Conservation (phyloP, 2,329 filamentous ascomycete species). For the Ilyonectria robusta region DNA sequence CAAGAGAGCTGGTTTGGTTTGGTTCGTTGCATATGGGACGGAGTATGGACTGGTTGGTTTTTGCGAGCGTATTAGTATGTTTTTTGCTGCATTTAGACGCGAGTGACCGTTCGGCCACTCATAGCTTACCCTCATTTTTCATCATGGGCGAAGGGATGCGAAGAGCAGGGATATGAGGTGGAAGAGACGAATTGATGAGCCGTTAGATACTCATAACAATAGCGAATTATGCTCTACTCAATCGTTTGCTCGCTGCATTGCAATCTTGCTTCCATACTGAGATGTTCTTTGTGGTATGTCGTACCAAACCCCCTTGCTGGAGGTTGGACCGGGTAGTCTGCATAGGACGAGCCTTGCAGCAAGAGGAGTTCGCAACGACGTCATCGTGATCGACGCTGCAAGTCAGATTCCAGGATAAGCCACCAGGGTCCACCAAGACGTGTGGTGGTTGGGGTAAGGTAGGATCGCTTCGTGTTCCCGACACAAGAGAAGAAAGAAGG, state of each 20-base stretch:
- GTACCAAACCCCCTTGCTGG: too few species aligned
- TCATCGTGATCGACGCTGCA: conserved; percentile 30
- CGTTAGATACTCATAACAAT: background rate
- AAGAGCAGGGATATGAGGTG: conserved; percentile 10
- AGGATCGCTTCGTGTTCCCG: conserved; percentile 17
- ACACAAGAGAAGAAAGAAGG: background rate
- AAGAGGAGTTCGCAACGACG: conserved; percentile 14
- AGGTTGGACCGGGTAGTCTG: background rate
- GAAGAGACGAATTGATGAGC: background rate
- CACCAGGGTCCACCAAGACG: conserved; percentile 8
- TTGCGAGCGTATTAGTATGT: conserved; percentile 34
- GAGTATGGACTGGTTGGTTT: conserved; percentile 33
- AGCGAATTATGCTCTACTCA: background rate
- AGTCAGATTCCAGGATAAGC: conserved; percentile 22
- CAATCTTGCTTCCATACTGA: background rate
- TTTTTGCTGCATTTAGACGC: conserved; percentile 33
- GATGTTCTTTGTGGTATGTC: too few species aligned
- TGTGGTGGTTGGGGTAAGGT: conserved; percentile 11
- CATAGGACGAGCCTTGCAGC: background rate
- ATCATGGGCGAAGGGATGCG: conserved; percentile 10
- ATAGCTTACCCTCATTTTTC: conserved; percentile 37
- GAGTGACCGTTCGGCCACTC: conserved; percentile 32
- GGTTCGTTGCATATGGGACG: conserved; percentile 41
- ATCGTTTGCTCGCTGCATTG: background rate
- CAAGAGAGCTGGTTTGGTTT: conserved; percentile 12